These are phyloP conservation scores for Oryza nivara DNA, from an alignment of 176 grass and related monocot genomes.

Conservation along the genomic window DNA sequence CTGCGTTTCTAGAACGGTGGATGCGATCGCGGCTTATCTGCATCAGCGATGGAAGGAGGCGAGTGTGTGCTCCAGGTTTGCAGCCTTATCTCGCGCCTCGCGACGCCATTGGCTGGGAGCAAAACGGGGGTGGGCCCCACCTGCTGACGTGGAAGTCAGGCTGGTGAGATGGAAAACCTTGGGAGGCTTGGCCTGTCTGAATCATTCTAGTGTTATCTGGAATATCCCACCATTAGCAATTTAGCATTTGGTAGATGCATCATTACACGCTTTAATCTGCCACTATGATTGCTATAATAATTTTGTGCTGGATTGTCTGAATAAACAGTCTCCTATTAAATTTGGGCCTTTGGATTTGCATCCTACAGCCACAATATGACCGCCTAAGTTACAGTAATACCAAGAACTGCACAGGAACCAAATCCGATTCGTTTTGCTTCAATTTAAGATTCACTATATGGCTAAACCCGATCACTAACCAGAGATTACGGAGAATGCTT, in stretches of 20 bases:
- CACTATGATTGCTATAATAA: no score
- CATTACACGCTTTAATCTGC: neutral
- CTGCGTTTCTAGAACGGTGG: conserved; percentile 33
- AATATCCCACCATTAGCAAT: neutral
- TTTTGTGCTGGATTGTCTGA: no score
- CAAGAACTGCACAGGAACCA: no score
- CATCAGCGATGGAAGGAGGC: neutral
- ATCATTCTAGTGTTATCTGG: neutral
- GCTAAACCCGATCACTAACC: neutral
- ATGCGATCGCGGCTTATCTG: conserved; percentile 43
- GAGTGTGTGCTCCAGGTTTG: conserved; percentile 43
- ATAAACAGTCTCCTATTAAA: no score
- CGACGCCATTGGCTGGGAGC: conserved; percentile 42
- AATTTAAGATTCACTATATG: neutral
- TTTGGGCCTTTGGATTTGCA: no score
- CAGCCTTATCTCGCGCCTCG: conserved; percentile 49
- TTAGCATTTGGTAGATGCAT: neutral
- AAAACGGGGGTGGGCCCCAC: conserved; percentile 9
- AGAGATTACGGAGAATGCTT: neutral
- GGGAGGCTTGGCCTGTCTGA: neutral
- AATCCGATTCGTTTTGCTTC: no score
- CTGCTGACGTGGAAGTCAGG: neutral
- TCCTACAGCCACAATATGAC: no score
- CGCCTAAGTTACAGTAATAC: no score
- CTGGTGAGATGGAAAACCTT: neutral